Conservation (phyloP, 306 rosid genomes). For the Pterocarpus santalinus region DNA sequence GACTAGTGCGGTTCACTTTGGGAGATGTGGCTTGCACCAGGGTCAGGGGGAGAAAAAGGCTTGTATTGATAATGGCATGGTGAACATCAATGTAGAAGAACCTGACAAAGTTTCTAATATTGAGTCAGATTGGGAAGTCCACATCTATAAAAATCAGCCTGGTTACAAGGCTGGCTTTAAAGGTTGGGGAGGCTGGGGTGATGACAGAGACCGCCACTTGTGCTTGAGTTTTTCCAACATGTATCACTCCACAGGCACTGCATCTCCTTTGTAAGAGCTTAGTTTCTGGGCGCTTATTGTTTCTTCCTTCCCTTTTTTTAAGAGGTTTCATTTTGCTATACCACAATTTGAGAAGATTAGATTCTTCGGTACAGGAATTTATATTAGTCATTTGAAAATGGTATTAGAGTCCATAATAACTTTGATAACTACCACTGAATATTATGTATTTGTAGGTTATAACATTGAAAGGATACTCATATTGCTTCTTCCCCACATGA, state of each 20-base stretch:
- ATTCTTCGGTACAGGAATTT: conserved; percentile 37
- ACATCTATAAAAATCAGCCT: conserved; percentile 65
- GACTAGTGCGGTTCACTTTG: conserved; percentile 93
- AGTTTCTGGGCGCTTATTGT: conserved; percentile 29
- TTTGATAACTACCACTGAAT: conserved; percentile 16
- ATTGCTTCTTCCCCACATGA: conserved; percentile 24
- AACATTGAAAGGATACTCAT: conserved; percentile 44
- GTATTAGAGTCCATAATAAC: conserved; percentile 40
- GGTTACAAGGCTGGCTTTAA: conserved; percentile 93
- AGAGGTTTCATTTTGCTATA: neutral
- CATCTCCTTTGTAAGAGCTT: conserved; percentile 49
- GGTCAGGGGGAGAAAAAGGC: conserved; percentile 78
- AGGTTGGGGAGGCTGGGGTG: conserved; percentile 99
- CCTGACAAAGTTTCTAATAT: conserved; percentile 77
- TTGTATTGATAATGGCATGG: conserved; percentile 80
- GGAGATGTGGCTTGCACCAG: conserved; percentile 97
- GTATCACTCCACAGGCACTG: conserved; percentile 58
- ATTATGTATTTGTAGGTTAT: conserved; percentile 41
- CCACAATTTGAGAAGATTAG: conserved; percentile 42
- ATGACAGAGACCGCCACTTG: conserved; percentile 76
- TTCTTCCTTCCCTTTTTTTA: neutral
- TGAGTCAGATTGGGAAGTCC: conserved; percentile 75
- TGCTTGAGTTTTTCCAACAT: conserved; percentile 81
- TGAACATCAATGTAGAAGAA: conserved; percentile 62
- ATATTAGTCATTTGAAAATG: conserved; percentile 40